Percentiles rank a stretch among this genome's conserved stretches.
Evolutionary conservation across 23 red algal species (phyloP).

Genomic region (Gracilaria gracilis): DNA sequence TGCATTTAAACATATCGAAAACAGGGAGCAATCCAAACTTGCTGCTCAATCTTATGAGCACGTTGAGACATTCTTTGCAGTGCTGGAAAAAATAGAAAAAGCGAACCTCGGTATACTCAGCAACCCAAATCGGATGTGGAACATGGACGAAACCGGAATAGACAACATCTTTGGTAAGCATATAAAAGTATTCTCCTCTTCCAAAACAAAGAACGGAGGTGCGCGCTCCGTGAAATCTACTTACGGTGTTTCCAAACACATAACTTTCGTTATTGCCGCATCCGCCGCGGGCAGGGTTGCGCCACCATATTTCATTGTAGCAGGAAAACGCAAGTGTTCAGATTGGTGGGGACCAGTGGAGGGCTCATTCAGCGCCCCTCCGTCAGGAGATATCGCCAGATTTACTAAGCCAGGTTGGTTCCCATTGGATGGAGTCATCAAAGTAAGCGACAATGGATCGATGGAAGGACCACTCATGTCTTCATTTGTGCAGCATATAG

Average conservation of each 20-base stretch:
- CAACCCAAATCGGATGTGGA: too few species aligned
- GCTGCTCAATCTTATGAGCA: not conserved
- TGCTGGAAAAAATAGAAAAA: not conserved
- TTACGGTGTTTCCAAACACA: constrained; percentile 5
- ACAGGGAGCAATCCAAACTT: not conserved
- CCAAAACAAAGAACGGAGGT: not conserved
- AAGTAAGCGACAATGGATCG: not conserved
- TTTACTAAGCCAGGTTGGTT: constrained; percentile 8
- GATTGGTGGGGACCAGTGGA: too few species aligned
- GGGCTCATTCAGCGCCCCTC: too few species aligned
- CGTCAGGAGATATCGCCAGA: too few species aligned
- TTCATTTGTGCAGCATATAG: constrained; percentile 29
- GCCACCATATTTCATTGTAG: not conserved
- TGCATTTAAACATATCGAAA: not conserved
- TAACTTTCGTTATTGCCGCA: constrained; percentile 18
- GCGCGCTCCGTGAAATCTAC: constrained; percentile 3
- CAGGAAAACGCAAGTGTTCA: too few species aligned
- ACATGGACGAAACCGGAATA: too few species aligned
- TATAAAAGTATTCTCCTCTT: too few species aligned
- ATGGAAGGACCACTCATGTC: constrained; percentile 25
- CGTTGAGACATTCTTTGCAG: constrained; percentile 33
- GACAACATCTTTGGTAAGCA: too few species aligned
- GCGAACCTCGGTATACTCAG: too few species aligned
- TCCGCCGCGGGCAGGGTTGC: not conserved
- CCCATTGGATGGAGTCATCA: not conserved